A percentile compares a stretch with the other conserved stretches of the same genome.
phyloP scores from a whole-genome alignment of 768 basidiomycete genomes.

The Auriscalpium orientale region DNA sequence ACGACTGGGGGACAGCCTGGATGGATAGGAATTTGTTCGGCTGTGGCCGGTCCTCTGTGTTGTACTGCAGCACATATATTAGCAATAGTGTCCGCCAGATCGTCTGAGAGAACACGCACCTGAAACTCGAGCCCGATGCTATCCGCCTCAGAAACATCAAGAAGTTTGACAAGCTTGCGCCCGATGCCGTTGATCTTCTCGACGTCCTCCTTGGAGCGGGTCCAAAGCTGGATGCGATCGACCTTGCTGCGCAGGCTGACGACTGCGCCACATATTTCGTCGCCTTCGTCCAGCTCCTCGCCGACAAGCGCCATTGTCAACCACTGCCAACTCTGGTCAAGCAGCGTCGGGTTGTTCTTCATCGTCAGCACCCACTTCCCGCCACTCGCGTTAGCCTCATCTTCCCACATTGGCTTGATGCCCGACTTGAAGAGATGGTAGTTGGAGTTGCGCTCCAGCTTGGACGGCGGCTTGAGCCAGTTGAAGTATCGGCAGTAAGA shows the following conservation, averaged over 20 bases:
- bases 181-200: slow-evolving; percentile 81
- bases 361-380: slow-evolving; percentile 96
- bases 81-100: neutral
- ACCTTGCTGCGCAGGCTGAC: slow-evolving; percentile 82
- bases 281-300: slow-evolving; percentile 62
- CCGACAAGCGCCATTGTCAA: slow-evolving; percentile 89
- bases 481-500: slow-evolving; percentile 89
- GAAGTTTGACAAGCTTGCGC: slow-evolving; percentile 69
- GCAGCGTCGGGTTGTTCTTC: slow-evolving; percentile 68
- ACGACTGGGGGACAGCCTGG: slow-evolving; percentile 57
- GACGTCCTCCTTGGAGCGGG: slow-evolving; percentile 76
- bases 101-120: slow-evolving; percentile 34
- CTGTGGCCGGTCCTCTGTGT: slow-evolving; percentile 79
- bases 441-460: slow-evolving; percentile 84
- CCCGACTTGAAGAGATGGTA: slow-evolving; percentile 93
- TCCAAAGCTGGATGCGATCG: slow-evolving; percentile 91
- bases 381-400: slow-evolving; percentile 82
- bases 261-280: slow-evolving; percentile 77
- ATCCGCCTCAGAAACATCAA: slow-evolving; percentile 80
- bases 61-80: slow-evolving; percentile 42
- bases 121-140: slow-evolving; percentile 87
- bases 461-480: slow-evolving; percentile 88
- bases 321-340: slow-evolving; percentile 89
- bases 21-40: slow-evolving; percentile 80
- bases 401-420: slow-evolving; percentile 98